These are phyloP conservation scores for Trichoderma oligosporum DNA, from an alignment of 2,329 filamentous ascomycete genomes.

Conservation along the genomic window DNA sequence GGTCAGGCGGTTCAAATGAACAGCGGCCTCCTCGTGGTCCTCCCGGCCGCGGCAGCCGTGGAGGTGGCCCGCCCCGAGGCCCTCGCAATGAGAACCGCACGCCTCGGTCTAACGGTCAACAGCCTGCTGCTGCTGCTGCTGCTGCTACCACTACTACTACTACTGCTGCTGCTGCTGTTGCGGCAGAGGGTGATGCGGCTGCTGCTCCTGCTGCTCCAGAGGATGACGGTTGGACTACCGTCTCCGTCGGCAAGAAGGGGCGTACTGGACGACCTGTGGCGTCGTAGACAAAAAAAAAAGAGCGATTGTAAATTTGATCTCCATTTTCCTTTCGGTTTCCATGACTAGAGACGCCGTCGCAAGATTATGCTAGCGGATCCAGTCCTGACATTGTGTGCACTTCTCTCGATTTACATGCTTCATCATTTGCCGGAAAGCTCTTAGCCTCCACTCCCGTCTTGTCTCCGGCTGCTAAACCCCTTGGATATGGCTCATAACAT, in stretches of 20 bases:
- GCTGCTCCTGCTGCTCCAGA: slow-evolving; percentile 49
- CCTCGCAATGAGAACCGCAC: slow-evolving; percentile 45
- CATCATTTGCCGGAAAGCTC: background rate
- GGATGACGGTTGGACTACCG: slow-evolving; percentile 64
- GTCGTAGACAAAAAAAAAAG: slow-evolving; percentile 31
- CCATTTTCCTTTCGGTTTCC: slow-evolving; percentile 33
- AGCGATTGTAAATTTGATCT: slow-evolving; percentile 34
- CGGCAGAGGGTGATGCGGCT: slow-evolving; percentile 35
- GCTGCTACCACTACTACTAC: slow-evolving; percentile 42
- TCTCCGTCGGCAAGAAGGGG: slow-evolving; percentile 35
- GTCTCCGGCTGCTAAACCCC: slow-evolving; percentile 14
- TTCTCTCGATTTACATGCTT: slow-evolving; percentile 10
- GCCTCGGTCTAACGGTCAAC: slow-evolving; percentile 48
- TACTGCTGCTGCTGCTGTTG: slow-evolving; percentile 34
- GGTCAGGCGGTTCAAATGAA: slow-evolving; percentile 48
- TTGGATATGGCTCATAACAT: slow-evolving; percentile 19
- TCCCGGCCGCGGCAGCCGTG: slow-evolving; percentile 42
- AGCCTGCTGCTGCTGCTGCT: slow-evolving; percentile 30
- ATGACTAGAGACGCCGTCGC: slow-evolving; percentile 36
- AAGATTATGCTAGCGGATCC: slow-evolving; percentile 28
- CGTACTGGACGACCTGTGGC: slow-evolving; percentile 33
- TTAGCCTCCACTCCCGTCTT: slow-evolving; percentile 4
- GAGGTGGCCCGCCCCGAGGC: slow-evolving; percentile 40
- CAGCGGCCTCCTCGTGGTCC: slow-evolving; percentile 46
- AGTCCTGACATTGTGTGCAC: slow-evolving; percentile 20